Conservation (phyloP, 2,329 filamentous ascomycete species). For the Sclerotinia sclerotiorum region DNA sequence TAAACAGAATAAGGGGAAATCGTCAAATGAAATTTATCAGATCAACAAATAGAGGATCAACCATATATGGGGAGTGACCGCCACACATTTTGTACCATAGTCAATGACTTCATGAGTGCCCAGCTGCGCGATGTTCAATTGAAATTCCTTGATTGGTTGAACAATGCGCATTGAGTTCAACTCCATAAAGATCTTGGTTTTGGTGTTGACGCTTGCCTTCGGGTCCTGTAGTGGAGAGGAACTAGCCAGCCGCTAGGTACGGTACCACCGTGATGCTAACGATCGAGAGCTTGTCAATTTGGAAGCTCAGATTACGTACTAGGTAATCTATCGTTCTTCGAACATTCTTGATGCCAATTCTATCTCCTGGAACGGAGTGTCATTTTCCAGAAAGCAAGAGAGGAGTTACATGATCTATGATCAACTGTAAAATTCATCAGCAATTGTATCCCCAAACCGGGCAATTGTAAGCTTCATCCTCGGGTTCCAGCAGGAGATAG, state of each 20-base stretch:
- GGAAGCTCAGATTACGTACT: not conserved
- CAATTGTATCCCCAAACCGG: not conserved
- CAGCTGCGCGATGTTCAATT: not conserved
- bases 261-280: not conserved
- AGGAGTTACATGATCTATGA: not conserved
- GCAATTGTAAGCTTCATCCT: not conserved
- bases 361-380: not conserved
- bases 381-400: not conserved
- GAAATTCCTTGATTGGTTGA: not conserved
- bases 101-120: constrained; percentile 11
- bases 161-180: not conserved
- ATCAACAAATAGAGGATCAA: not conserved
- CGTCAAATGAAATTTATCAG: not conserved
- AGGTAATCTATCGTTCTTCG: not conserved
- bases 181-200: not conserved
- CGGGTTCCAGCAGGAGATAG: not conserved
- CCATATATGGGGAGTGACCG: not conserved
- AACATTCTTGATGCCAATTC: not conserved
- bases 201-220: not conserved
- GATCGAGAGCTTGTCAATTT: constrained; percentile 15
- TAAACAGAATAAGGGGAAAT: not conserved
- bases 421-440: not conserved
- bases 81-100: constrained; percentile 1
- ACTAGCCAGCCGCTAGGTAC: not conserved
- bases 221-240: not conserved